These are phyloP conservation scores for Rheum nobile DNA, from an alignment of 148 eudicot species.

Conservation along the genomic window DNA sequence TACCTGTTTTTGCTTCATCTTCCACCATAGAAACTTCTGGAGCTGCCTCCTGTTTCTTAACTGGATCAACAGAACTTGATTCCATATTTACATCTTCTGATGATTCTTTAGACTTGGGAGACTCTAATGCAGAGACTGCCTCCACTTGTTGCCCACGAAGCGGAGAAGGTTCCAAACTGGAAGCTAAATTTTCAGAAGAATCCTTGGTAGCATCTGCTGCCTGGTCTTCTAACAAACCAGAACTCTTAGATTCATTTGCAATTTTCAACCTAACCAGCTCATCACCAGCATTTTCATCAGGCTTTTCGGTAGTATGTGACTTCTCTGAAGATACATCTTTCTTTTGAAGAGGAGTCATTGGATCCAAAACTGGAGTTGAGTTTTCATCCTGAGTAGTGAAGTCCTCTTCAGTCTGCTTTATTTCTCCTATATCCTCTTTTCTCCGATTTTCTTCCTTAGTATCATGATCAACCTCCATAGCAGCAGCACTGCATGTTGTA, in stretches of 20 bases:
- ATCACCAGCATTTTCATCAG: conserved; percentile 17
- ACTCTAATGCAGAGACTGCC: conserved; percentile 13
- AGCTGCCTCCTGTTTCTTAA: conserved; percentile 19
- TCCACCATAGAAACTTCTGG: conserved; percentile 23
- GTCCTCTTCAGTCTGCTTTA: conserved; percentile 15
- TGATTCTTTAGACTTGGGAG: conserved; percentile 21
- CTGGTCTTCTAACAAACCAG: conserved; percentile 21
- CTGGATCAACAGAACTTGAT: conserved; percentile 25
- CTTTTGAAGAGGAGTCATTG: conserved; percentile 14
- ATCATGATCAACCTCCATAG: conserved; percentile 31
- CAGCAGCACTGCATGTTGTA: conserved; percentile 34
- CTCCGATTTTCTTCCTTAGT: conserved; percentile 22
- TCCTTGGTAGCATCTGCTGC: conserved; percentile 17
- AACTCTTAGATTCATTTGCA: conserved; percentile 19
- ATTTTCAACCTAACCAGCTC: conserved; percentile 18
- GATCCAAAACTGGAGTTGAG: conserved; percentile 22
- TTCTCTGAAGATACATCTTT: conserved; percentile 14
- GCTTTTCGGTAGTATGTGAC: conserved; percentile 20
- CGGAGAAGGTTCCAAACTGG: conserved; percentile 29
- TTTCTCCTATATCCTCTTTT: conserved; percentile 14
- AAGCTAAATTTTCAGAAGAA: conserved; percentile 18
- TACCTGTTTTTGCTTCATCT: conserved; percentile 39
- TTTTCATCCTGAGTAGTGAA: conserved; percentile 16
- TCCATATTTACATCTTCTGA: conserved; percentile 31
- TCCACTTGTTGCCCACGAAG: conserved; percentile 24